Evolutionary conservation across 768 basidiomycete species (phyloP), one percentile per base, ranked within the genome.

Genomic region (Leccinum olivaceopallidum): DNA sequence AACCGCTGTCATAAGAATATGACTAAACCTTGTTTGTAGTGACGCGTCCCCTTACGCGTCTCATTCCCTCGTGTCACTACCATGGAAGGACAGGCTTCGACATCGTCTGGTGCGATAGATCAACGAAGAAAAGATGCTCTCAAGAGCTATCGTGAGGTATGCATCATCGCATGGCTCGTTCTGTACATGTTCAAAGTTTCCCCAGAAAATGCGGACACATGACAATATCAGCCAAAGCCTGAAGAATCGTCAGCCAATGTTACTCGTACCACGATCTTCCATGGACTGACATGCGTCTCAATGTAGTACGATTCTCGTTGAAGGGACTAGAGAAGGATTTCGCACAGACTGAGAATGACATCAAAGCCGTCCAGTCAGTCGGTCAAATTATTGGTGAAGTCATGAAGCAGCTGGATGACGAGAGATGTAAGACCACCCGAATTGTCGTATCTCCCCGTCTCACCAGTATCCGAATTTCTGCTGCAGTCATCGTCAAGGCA

Each of bases 341-440:
- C 69, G 92, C 87, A 66, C 95, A 96, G 82, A 96, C 94, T 0
- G 97, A 99, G 76, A 95, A 99, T 28, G 96, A 99, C 69, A 96
- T 99, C 77, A 98, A 98, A 77, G 97, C 97, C 48, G 89, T 99
- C 16, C 97, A 99, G 73, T 95, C 93, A 8, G 97, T 98, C 14
- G 97, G 97, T 32, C 97, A 99, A 78, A 98, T 99, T 65, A 96
- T 99, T 57, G 97, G 94, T 63, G 97, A 99, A 78, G 94, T 99
- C 59, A 89, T 98, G 87, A 98, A 98, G 76, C 95, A 99, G 73
- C 79, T 99, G 10, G 97, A 98, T 69, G 94, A 97, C 63, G 96
- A 98, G 76, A 83, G 97, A 76, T 98, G 96, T 96, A 70, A 69
- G 92, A 81, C 2, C 20, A 49, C 37, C 26, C 50, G 16, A 0